Evolutionary conservation across 108 stramenopile species (phyloP).

Genomic region (Nannochloropsis granulata): DNA sequence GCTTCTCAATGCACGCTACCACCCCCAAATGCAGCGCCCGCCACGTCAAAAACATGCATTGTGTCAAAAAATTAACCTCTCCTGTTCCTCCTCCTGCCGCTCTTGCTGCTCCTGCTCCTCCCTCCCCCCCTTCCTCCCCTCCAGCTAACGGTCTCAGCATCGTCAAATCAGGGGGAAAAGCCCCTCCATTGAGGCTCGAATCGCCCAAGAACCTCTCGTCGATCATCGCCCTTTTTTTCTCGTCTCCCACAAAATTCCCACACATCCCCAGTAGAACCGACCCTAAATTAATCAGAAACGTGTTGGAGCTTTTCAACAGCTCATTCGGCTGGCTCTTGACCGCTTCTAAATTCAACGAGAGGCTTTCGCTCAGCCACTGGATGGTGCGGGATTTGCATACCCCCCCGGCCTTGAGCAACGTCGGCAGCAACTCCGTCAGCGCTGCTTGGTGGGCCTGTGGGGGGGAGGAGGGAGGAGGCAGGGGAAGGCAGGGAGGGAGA

Average conservation of each 20-base stretch:
- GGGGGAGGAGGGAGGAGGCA: not conserved
- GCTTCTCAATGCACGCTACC: slow-evolving; percentile 15
- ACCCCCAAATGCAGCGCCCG: slow-evolving; percentile 32
- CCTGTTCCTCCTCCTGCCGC: not conserved
- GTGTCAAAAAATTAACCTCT: slow-evolving; percentile 41
- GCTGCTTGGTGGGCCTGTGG: slow-evolving; percentile 15
- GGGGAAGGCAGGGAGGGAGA: not conserved
- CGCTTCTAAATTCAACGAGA: slow-evolving; percentile 20
- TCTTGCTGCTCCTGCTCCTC: not conserved
- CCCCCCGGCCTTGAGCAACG: not conserved
- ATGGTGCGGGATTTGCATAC: not conserved
- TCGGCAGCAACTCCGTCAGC: not conserved
- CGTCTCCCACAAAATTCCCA: slow-evolving; percentile 26
- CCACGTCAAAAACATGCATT: slow-evolving; percentile 35
- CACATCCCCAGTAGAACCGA: slow-evolving; percentile 26
- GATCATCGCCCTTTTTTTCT: not conserved
- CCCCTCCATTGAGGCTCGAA: not conserved
- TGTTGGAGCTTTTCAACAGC: slow-evolving; percentile 9
- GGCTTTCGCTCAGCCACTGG: slow-evolving; percentile 14
- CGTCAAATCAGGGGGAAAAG: not conserved
- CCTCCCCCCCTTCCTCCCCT: not conserved
- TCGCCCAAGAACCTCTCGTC: not conserved
- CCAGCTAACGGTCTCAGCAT: not conserved
- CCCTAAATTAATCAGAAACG: slow-evolving; percentile 28
- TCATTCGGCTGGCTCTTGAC: slow-evolving; percentile 32